Base-by-base conservation (phyloP, 2,329 filamentous ascomycete genomes). In the Ascochyta rabiei region DNA sequence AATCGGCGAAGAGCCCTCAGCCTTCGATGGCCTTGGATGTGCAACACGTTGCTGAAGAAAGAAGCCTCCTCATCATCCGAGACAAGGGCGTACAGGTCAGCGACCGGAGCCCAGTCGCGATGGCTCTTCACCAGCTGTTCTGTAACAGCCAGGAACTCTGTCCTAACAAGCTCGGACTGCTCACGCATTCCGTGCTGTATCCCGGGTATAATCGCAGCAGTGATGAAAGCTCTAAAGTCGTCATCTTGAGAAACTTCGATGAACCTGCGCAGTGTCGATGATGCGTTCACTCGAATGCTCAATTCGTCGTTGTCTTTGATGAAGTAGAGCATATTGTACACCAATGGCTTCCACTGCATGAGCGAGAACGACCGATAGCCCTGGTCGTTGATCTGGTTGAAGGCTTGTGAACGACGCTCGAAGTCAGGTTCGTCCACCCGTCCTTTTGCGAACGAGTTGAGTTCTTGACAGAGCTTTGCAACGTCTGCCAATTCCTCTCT, bases 1-100 rank as follows among this genome's bases (percentile, higher is more conserved):
- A 99, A 80, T 52, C 91, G 83, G 55, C 90, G 87, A 33, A 99
- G 79, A 2, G 95, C 93, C 63, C 93, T 89, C 48, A 96, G 82
- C 67, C 96, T 90, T 60, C 91, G 87, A 56, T 95, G 88, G 31
- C 92, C 88, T 46, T 96, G 92, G 42, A 96, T 93, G 68, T 95
- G 93, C 31, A 98, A 80, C 39, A 98, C 86, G 66, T 98, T 96
- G 74, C 85, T 89, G 79, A 98, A 99, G 79, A 99, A 97, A 0
- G 90, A 90, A 10, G 86, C 85, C 66, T 90, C 89, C 41, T 93
- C 89, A 57, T 96, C 91, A 13, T 80, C 82, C 8, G 84, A 83
- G 34, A 95, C 82, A 10, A 99, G 82, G 5, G 82, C 81, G 54
- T 84, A 79, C 77, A 99, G 84, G 71, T 96, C 92, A 26, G 84